These are phyloP conservation scores for Begonia fuchsioides DNA, from an alignment of 306 rosid genomes.

Conservation along the genomic window DNA sequence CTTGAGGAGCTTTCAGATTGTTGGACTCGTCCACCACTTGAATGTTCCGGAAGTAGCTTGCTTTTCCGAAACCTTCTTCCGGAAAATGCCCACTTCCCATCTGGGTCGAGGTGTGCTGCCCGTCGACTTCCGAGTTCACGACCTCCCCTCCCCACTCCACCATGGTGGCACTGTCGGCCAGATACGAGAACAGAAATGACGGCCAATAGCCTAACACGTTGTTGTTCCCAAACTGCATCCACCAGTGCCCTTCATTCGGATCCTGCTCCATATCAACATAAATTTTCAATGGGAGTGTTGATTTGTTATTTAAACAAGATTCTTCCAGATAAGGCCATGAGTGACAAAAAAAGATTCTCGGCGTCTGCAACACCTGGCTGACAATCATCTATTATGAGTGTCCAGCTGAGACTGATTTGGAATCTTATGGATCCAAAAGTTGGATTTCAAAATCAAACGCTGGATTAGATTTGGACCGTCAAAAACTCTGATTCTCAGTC, in stretches of 20 bases:
- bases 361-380: background rate
- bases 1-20: constrained; percentile 92
- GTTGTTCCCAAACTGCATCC: constrained; percentile 97
- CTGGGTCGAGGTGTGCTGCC: constrained; percentile 82
- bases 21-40: constrained; percentile 89
- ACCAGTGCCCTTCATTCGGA: constrained; percentile 96
- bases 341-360: background rate
- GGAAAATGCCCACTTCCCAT: constrained; percentile 98
- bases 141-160: constrained; percentile 99
- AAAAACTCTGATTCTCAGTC: too few species aligned
- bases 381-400: background rate
- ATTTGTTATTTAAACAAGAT: too few species aligned
- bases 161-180: constrained; percentile 94
- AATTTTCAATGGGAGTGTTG: too few species aligned
- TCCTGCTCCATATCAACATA: constrained; percentile 28
- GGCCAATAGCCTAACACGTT: constrained; percentile 96
- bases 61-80: constrained; percentile 81
- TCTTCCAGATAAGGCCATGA: background rate
- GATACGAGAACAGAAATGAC: constrained; percentile 80
- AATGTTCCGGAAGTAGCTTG: constrained; percentile 85
- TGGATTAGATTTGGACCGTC: too few species aligned
- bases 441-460: too few species aligned
- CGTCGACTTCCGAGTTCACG: constrained; percentile 68
- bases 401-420: background rate
- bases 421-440: background rate